phyloP scores from a whole-genome alignment of 2,329 filamentous ascomycete genomes.

The Pseudocercospora fuligena region DNA sequence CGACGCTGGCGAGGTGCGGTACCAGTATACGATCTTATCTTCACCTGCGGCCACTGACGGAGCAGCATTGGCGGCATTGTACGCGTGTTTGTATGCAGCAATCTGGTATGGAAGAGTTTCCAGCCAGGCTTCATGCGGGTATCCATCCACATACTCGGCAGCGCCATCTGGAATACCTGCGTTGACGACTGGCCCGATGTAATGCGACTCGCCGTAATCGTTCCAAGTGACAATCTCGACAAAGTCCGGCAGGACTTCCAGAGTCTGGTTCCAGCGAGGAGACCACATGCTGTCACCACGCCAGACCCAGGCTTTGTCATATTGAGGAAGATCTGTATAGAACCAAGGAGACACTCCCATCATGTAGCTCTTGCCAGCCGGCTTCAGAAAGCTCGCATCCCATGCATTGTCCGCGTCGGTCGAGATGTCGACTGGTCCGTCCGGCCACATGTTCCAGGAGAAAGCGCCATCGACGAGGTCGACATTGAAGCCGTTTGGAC shows the following conservation, averaged over 20 bases:
- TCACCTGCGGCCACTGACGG: slow-evolving; percentile 34
- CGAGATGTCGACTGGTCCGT: slow-evolving; percentile 56
- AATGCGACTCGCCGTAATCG: slow-evolving; percentile 64
- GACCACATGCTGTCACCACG: slow-evolving; percentile 63
- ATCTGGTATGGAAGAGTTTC: slow-evolving; percentile 58
- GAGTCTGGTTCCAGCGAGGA: slow-evolving; percentile 61
- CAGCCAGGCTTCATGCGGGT: slow-evolving; percentile 58
- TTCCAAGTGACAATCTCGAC: slow-evolving; percentile 65
- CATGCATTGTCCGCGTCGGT: slow-evolving; percentile 50
- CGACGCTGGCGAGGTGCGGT: slow-evolving; percentile 46
- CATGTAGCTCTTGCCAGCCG: slow-evolving; percentile 56
- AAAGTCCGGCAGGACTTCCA: slow-evolving; percentile 57
- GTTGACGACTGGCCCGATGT: slow-evolving; percentile 50
- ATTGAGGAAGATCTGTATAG: slow-evolving; percentile 61
- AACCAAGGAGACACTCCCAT: slow-evolving; percentile 58
- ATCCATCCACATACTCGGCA: slow-evolving; percentile 53
- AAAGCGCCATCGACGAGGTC: slow-evolving; percentile 51
- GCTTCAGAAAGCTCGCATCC: slow-evolving; percentile 33
- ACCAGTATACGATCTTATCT: slow-evolving; percentile 49
- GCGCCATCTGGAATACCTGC: slow-evolving; percentile 45
- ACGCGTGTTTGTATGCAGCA: slow-evolving; percentile 55
- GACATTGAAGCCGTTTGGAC: slow-evolving; percentile 28
- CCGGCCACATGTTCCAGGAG: slow-evolving; percentile 58
- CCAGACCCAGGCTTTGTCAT: slow-evolving; percentile 67
- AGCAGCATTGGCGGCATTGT: slow-evolving; percentile 16